Percentiles rank a stretch among this genome's conserved stretches.
Conservation (phyloP, 768 basidiomycete species). For the Cytidiella melzeri region DNA sequence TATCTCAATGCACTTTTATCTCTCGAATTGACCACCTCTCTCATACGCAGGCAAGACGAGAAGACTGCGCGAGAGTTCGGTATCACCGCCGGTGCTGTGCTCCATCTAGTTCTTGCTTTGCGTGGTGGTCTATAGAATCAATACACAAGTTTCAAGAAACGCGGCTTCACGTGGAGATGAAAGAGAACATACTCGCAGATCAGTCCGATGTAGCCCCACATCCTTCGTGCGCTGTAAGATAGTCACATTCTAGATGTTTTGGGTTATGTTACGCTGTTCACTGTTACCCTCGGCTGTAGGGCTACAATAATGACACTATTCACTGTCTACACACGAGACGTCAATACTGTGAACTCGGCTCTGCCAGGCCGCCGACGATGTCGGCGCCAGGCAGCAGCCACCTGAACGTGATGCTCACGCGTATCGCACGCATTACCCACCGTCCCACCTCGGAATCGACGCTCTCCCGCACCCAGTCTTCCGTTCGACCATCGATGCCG, state of each 20-base stretch:
- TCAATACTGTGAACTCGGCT: conserved; percentile 5
- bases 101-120: conserved; percentile 92
- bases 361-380: conserved; percentile 39
- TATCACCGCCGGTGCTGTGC: conserved; percentile 77
- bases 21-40: neutral
- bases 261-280: conserved; percentile 3
- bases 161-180: conserved; percentile 9
- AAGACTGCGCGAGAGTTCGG: conserved; percentile 84
- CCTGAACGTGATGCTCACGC: conserved; percentile 81
- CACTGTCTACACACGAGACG: neutral
- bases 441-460: conserved; percentile 12
- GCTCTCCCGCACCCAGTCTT: conserved; percentile 50
- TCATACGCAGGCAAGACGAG: conserved; percentile 68
- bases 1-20: no score
- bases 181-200: conserved; percentile 19
- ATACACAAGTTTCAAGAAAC: conserved; percentile 2
- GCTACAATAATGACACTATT: neutral
- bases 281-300: neutral
- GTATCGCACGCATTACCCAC: conserved; percentile 46
- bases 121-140: conserved; percentile 75
- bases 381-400: conserved; percentile 86
- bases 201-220: conserved; percentile 15
- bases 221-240: conserved; percentile 24
- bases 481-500: conserved; percentile 62
- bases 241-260: conserved; percentile 6